These are phyloP conservation scores for Arthrobotrys entomopaga DNA, from an alignment of 2,329 filamentous ascomycete species.

Conservation along the genomic window DNA sequence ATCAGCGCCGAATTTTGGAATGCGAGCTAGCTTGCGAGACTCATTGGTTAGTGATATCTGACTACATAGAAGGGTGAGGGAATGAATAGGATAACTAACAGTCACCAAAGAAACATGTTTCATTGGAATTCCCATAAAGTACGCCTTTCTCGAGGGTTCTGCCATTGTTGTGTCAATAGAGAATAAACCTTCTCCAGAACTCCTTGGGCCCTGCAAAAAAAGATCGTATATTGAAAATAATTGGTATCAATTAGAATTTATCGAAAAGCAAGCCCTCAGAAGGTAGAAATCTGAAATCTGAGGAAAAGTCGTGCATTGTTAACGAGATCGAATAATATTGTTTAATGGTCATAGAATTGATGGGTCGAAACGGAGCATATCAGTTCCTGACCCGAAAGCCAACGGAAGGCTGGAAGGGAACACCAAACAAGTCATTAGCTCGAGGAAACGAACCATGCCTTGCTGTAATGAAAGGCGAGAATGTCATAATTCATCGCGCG, in stretches of 20 bases:
- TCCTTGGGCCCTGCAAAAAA: neutral
- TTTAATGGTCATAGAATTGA: neutral
- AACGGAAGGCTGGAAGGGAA: conserved; percentile 1
- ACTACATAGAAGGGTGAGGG: neutral
- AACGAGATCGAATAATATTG: neutral
- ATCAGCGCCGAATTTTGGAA: conserved; percentile 83
- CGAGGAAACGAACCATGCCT: neutral
- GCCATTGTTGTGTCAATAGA: neutral
- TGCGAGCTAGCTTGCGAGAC: conserved; percentile 71
- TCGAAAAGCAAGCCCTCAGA: neutral
- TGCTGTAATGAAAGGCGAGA: neutral
- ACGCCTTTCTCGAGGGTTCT: neutral
- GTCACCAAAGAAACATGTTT: neutral
- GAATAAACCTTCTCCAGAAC: neutral
- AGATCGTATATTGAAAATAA: neutral
- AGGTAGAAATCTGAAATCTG: neutral
- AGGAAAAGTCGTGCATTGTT: neutral
- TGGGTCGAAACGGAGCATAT: too few relatives aligned
- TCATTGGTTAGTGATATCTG: neutral
- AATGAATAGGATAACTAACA: neutral
- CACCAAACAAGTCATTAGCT: neutral
- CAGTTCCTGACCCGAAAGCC: too few relatives aligned
- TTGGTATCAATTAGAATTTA: neutral
- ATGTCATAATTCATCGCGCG: neutral
- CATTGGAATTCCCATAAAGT: conserved; percentile 1